Conservation (phyloP, 2,329 filamentous ascomycete species). For the Arthrobotrys sinensis region DNA sequence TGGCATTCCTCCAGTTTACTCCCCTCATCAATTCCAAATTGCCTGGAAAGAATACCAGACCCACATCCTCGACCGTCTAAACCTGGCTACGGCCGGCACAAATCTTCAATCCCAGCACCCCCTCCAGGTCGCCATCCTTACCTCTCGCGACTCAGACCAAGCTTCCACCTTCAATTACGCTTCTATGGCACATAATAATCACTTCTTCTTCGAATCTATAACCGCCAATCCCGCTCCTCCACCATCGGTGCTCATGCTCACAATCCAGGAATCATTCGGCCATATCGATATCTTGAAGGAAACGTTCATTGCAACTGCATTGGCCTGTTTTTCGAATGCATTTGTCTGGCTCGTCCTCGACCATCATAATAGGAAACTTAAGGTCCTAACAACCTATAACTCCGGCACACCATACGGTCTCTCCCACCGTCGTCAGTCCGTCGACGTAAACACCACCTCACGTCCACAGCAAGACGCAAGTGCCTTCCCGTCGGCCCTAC, state of each 20-base stretch:
- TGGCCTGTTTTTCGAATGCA: conserved; percentile 94
- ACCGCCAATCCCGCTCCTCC: conserved; percentile 70
- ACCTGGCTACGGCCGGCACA: conserved; percentile 79
- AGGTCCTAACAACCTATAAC: conserved; percentile 89
- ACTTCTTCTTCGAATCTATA: conserved; percentile 80
- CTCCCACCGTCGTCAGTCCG: conserved; percentile 78
- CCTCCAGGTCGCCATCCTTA: conserved; percentile 80
- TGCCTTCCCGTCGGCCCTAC: conserved; percentile 66
- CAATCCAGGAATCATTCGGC: conserved; percentile 81
- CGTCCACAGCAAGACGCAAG: conserved; percentile 67
- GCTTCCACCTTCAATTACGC: conserved; percentile 95
- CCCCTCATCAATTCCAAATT: conserved; percentile 78
- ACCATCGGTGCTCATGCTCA: conserved; percentile 72
- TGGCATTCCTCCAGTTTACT: conserved; percentile 80
- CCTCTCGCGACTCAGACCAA: conserved; percentile 82
- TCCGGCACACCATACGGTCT: conserved; percentile 91
- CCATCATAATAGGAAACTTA: conserved; percentile 70
- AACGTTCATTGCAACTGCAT: conserved; percentile 85
- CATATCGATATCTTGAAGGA: conserved; percentile 84
- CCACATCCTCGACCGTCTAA: conserved; percentile 81
- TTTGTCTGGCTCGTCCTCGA: conserved; percentile 93
- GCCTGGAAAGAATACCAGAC: conserved; percentile 88
- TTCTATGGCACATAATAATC: conserved; percentile 94
- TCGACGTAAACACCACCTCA: conserved; percentile 78
- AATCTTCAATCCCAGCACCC: conserved; percentile 75